Evolutionary conservation across 1,284 basidiomycete species (phyloP).

Genomic region (Trametes polyzona): DNA sequence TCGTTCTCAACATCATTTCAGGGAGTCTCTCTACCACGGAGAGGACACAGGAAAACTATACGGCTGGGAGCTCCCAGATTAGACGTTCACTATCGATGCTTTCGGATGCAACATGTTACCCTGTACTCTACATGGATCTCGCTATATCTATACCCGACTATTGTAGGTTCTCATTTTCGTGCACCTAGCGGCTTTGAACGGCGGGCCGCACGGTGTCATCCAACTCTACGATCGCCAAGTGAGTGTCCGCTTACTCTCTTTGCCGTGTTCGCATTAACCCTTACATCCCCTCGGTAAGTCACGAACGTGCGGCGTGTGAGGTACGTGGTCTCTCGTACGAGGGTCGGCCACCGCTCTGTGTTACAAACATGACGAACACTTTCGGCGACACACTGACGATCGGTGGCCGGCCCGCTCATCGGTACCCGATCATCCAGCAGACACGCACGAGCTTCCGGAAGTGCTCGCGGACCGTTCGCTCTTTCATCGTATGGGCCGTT

Average conservation of each 20-base stretch:
- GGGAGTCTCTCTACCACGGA: constrained; percentile 67
- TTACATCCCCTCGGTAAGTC: too few species aligned
- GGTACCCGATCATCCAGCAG: not conserved
- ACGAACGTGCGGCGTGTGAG: too few species aligned
- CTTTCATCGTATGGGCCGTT: not conserved
- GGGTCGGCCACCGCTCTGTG: too few species aligned
- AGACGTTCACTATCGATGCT: constrained; percentile 4
- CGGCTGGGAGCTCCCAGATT: constrained; percentile 65
- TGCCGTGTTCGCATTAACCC: too few species aligned
- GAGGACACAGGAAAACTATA: constrained; percentile 68
- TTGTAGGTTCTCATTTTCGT: not conserved
- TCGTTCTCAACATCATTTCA: constrained; percentile 28
- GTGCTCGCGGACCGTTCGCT: not conserved
- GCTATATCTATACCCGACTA: constrained; percentile 19
- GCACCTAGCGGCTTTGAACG: not conserved
- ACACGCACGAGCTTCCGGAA: not conserved
- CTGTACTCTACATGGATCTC: constrained; percentile 19
- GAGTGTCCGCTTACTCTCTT: too few species aligned
- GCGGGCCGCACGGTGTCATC: too few species aligned
- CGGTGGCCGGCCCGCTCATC: not conserved
- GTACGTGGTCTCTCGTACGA: too few species aligned
- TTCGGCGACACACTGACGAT: not conserved
- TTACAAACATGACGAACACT: too few species aligned
- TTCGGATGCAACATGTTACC: constrained; percentile 1
- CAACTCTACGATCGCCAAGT: too few species aligned